A percentile compares a stretch with the other conserved stretches of the same genome.
phyloP scores from a whole-genome alignment of 768 basidiomycete genomes.

The Psilocybe subaeruginosa region DNA sequence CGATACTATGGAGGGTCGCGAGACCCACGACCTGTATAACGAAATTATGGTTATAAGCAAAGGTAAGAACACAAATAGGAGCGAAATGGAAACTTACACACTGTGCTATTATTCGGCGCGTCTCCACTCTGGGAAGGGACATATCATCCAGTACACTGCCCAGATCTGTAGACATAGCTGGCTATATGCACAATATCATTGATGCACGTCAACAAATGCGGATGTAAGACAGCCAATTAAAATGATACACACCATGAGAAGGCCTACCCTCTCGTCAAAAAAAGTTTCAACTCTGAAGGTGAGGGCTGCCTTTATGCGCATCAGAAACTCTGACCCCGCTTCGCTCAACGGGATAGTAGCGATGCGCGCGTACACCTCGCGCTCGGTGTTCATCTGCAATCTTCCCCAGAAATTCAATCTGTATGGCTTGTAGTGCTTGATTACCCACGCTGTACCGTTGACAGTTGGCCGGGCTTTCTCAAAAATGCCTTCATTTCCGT shows the following conservation, averaged over 20 bases:
- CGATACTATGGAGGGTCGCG: background rate
- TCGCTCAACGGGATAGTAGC: background rate
- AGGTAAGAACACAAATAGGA: background rate
- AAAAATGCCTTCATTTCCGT: too few species aligned
- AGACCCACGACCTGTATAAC: background rate
- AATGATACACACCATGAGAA: too few species aligned
- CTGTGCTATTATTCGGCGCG: background rate
- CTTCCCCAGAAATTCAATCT: background rate
- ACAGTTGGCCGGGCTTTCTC: too few species aligned
- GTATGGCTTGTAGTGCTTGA: too few species aligned
- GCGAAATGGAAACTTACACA: background rate
- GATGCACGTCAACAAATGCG: too few species aligned
- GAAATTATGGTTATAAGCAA: background rate
- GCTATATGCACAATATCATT: too few species aligned
- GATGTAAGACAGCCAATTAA: too few species aligned
- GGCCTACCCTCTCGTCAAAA: too few species aligned
- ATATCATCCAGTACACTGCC: too few species aligned
- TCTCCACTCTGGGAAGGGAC: background rate
- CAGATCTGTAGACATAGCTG: too few species aligned
- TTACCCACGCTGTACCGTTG: too few species aligned
- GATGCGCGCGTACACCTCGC: background rate
- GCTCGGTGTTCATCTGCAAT: background rate
- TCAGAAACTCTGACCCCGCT: background rate
- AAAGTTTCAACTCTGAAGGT: too few species aligned
- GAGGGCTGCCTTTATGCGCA: background rate